Evolutionary conservation across 2,329 filamentous ascomycete genomes (phyloP), one percentile per base, ranked within the genome.

Genomic region (Dryadomyces quercivorus): DNA sequence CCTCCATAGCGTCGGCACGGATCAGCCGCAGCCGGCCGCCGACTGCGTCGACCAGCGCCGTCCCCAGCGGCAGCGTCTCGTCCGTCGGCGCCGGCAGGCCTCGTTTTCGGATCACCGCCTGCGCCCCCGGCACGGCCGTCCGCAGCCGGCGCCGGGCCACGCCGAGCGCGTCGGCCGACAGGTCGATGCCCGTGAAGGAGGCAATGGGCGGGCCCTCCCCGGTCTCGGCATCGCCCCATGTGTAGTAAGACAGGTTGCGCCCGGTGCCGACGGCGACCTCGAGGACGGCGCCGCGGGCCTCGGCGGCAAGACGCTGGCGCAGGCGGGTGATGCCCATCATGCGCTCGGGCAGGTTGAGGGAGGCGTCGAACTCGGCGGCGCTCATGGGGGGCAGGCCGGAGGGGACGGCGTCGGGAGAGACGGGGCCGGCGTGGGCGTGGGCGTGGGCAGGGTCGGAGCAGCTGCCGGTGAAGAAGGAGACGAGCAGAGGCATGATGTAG

Each of bases 261-360:
- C 81, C 81, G 2, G 81, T 82, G 18, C 81, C 81, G 55, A 84
- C 74, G 18, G 80, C 80, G 13, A 84, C 71, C 65, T 84, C 81
- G 36, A 84, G 72, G 13, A 84, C 81, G 63, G 81, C 70, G 2
- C 81, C 81, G 0, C 63, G 64, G 6, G 76, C 80, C 36, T 67
- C 64, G 13, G 65, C 62, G 1, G 75, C 75, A 26, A 85, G 67
- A 21, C 68, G 66, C 51, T 69, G 68, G 12, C 81, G 74, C 52
- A 82, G 65, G 18, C 65, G 66, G 6, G 69, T 73, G 59, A 84
- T 73, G 50, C 81, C 80, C 70, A 76, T 76, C 60, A 76, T 69
- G 65, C 69, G 72, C 65, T 85, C 81, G 4, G 76, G 75, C 60
- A 72, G 67, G 63, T 82, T 72, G 42, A 84, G 76, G 57, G 75